phyloP scores from a whole-genome alignment of 1,139 yeast genomes.

The Saccharomyces hybrid region DNA sequence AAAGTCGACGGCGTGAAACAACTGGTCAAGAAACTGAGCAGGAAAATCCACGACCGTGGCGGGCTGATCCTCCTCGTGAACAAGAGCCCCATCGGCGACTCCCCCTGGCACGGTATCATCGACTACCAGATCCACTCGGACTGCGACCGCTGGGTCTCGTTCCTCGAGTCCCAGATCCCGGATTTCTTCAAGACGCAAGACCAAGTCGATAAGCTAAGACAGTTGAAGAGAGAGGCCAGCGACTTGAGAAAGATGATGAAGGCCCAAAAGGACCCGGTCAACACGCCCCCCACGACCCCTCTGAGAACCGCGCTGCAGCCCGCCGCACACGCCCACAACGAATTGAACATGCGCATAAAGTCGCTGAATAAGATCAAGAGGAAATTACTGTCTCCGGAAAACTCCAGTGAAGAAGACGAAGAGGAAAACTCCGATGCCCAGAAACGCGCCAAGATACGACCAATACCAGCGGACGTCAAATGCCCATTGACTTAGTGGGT shows the following conservation, averaged over 20 bases:
- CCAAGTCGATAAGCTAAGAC: constrained; percentile 25
- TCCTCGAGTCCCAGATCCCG: constrained; percentile 24
- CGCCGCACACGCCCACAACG: neutral
- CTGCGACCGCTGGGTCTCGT: constrained; percentile 69
- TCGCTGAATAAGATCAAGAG: constrained; percentile 1
- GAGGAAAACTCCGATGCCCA: neutral
- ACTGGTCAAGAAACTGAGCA: constrained; percentile 61
- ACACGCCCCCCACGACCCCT: constrained; percentile 25
- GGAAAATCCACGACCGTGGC: constrained; percentile 57
- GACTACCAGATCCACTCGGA: constrained; percentile 59
- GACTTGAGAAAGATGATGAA: constrained; percentile 23
- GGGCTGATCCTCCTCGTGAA: constrained; percentile 51
- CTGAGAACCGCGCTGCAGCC: neutral
- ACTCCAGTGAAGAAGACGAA: constrained; percentile 5
- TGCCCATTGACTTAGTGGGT: neutral
- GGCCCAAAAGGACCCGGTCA: constrained; percentile 9
- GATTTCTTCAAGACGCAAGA: constrained; percentile 30
- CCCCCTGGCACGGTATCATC: constrained; percentile 50
- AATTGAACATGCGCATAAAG: neutral
- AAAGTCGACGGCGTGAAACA: constrained; percentile 81
- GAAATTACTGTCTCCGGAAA: constrained; percentile 5
- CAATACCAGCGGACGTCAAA: neutral
- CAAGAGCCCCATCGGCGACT: constrained; percentile 41
- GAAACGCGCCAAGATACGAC: neutral
- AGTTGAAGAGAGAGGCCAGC: constrained; percentile 29